Base-by-base conservation (phyloP, 2,329 filamentous ascomycete species). In the Cadophora luteo-olivacea region DNA sequence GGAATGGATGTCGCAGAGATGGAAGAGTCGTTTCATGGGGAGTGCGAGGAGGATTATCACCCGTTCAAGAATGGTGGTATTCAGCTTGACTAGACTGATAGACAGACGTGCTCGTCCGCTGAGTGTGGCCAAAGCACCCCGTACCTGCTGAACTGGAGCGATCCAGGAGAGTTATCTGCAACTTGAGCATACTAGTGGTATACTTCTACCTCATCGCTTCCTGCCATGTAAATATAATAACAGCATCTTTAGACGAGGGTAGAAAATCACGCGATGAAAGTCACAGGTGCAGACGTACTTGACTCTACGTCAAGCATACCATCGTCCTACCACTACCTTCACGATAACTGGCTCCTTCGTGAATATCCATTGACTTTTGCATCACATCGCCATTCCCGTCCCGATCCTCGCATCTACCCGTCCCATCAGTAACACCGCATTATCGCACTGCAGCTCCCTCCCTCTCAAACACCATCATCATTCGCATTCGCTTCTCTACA, bases 1-100 rank as follows among this genome's bases (percentile, higher is more conserved):
- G 84, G 84, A 0, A 80, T 85, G 72, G 84, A 85, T 73, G 41
- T 45, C 41, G 41, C 41, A 2, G 41, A 45, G 14, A 45, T 45
- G 41, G 41, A 45, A 19, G 41, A 45, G 14, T 45, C 41, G 4
- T 45, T 45, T 19, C 41, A 45, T 45, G 41, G 41, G 14, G 41
- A 45, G 41, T 45, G 41, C 16, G 69, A 73, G 45, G 71, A 73
- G n/a, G 66, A 66, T 58, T 71, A 71, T 25, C 65, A 66, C 32
- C 69, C 69, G 0, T 68, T 71, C 19, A 68, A 69, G 45, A 45
- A 45, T 55, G 66, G 69, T 3, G 29, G 33, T 4, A 62, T 70
- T 33, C 48, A 61, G 49, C 55, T 69, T 19, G 64, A 69, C 22
- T 69, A 36, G 61, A 33, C 1, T 11, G 12, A 14, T 57, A 33